phyloP scores from a whole-genome alignment of 495 filamentous ascomycete species.

The Pseudevernia furfuracea region DNA sequence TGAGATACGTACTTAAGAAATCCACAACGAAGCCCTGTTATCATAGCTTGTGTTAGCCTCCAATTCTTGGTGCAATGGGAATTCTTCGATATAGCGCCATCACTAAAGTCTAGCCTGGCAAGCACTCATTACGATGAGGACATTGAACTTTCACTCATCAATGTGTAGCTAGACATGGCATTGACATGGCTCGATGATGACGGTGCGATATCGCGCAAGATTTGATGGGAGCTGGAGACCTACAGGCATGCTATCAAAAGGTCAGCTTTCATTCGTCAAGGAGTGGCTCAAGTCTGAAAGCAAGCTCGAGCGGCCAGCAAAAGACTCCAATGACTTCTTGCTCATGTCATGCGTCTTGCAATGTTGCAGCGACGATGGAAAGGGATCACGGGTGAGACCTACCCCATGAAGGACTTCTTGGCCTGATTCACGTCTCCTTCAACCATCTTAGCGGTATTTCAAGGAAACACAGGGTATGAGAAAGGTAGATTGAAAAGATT shows the following conservation, averaged over 20 bases:
- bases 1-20: slow-evolving; percentile 89
- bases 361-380: background rate
- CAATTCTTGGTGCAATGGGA: slow-evolving; percentile 6
- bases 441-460: slow-evolving; percentile 44
- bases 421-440: slow-evolving; percentile 43
- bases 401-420: slow-evolving; percentile 71
- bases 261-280: slow-evolving; percentile 1
- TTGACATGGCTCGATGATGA: slow-evolving; percentile 5
- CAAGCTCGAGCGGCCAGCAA: background rate
- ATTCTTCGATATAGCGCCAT: background rate
- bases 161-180: background rate
- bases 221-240: slow-evolving; percentile 30
- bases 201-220: slow-evolving; percentile 20
- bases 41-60: slow-evolving; percentile 34
- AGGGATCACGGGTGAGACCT: background rate
- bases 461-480: slow-evolving; percentile 28
- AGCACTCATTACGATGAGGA: background rate
- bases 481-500: slow-evolving; percentile 20
- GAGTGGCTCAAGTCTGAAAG: background rate
- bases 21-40: slow-evolving; percentile 66
- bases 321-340: background rate
- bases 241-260: slow-evolving; percentile 64
- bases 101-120: background rate
- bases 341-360: background rate
- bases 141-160: background rate